Conservation (phyloP, 2,329 filamentous ascomycete genomes). For the Emmonsia crescens region DNA sequence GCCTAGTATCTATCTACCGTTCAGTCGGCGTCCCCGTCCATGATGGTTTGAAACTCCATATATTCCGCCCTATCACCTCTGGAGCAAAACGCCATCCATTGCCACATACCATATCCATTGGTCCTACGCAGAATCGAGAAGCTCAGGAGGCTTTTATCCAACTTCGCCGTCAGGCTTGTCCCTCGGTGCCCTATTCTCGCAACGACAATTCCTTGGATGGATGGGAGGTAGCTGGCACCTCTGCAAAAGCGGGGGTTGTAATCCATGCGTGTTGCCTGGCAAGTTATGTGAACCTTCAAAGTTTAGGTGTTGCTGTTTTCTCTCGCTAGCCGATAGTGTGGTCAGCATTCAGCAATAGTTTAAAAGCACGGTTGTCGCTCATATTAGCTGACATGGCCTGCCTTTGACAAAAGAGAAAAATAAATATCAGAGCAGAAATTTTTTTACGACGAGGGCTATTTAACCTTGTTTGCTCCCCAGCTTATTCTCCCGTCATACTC, state of each 20-base stretch:
- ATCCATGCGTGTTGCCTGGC: neutral
- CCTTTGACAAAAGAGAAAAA: neutral
- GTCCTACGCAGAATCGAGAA: neutral
- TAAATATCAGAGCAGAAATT: neutral
- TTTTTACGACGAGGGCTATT: neutral
- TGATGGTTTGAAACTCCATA: neutral
- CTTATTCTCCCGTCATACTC: neutral
- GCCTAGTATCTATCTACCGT: neutral
- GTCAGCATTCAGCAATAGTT: neutral
- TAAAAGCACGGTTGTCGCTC: neutral
- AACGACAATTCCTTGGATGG: neutral
- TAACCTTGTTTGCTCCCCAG: neutral
- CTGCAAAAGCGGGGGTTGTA: neutral
- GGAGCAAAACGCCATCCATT: neutral
- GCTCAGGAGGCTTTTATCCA: neutral
- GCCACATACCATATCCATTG: neutral
- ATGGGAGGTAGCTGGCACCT: neutral
- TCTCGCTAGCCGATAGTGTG: neutral
- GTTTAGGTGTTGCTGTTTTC: neutral
- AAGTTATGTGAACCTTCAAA: neutral
- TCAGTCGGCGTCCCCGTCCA: neutral
- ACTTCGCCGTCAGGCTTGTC: neutral
- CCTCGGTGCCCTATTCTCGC: neutral
- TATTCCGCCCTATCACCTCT: neutral
- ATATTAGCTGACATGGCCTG: neutral